These are phyloP conservation scores for Aphanomyces euteiches DNA, from an alignment of 352 stramenopile species.

Conservation along the genomic window DNA sequence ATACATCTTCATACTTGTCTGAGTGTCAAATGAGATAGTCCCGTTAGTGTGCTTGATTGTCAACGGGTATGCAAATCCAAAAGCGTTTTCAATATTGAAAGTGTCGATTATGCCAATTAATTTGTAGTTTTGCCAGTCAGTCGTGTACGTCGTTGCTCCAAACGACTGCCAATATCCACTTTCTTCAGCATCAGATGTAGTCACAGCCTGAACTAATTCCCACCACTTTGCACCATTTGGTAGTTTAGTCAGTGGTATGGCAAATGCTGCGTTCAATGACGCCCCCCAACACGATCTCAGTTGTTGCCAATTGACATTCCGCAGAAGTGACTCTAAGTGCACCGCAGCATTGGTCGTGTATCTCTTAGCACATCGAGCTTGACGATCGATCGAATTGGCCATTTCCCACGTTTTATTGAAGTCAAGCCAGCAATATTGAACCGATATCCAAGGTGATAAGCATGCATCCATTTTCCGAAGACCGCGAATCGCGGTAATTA, in stretches of 20 bases:
- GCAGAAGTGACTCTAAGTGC: constrained; percentile 10
- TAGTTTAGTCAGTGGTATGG: background rate
- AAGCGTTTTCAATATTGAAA: constrained; percentile 7
- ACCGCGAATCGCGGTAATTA: background rate
- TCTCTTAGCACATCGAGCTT: constrained; percentile 7
- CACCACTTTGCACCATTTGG: constrained; percentile 1
- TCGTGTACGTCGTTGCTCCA: background rate
- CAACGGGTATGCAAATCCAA: constrained; percentile 5
- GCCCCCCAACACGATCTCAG: background rate
- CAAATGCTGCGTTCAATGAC: background rate
- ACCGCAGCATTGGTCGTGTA: constrained; percentile 16
- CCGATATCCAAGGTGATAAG: constrained; percentile 5
- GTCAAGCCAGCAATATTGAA: constrained; percentile 14
- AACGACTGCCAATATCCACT: background rate
- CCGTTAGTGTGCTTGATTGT: background rate
- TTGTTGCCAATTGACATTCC: constrained; percentile 16
- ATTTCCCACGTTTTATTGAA: constrained; percentile 6
- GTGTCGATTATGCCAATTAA: background rate
- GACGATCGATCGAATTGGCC: background rate
- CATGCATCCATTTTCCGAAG: constrained; percentile 7
- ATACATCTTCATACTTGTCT: constrained; percentile 20
- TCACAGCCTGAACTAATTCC: background rate
- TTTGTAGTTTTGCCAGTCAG: constrained; percentile 27
- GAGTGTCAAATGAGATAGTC: background rate
- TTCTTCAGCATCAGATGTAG: background rate